Evolutionary conservation across 257 asterid genomes (phyloP).

Genomic region (Gentiana macrophylla): DNA sequence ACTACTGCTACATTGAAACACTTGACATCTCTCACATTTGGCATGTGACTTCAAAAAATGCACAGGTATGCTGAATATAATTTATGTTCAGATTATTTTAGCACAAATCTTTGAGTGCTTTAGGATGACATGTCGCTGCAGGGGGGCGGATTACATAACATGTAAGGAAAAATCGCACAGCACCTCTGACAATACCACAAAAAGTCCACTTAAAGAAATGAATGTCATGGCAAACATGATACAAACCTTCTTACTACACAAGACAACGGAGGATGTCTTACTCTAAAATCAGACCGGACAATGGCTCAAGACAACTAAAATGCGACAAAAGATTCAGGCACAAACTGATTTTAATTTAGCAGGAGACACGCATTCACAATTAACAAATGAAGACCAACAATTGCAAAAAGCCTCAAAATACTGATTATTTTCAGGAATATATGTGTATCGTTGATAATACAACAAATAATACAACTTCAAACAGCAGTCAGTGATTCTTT

Average conservation of each 20-base stretch:
- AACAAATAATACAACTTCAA: constrained; percentile 31
- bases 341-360: neutral
- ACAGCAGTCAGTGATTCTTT: constrained; percentile 34
- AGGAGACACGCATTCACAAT: constrained; percentile 5
- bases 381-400: constrained; percentile 1
- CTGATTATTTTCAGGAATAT: constrained; percentile 5
- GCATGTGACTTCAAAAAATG: no score
- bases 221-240: neutral
- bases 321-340: neutral
- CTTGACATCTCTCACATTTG: neutral
- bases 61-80: neutral
- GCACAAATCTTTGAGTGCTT: neutral
- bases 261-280: neutral
- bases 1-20: neutral
- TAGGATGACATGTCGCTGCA: constrained; percentile 1
- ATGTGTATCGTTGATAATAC: constrained; percentile 12
- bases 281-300: neutral
- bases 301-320: neutral
- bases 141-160: neutral
- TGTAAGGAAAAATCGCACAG: neutral
- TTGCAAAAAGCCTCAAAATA: constrained; percentile 4
- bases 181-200: neutral
- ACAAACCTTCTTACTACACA: constrained; percentile 1
- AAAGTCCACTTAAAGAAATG: neutral
- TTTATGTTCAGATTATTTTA: neutral